A percentile compares a stretch with the other conserved stretches of the same genome.
Evolutionary conservation across 2,329 filamentous ascomycete species (phyloP).

Genomic region (Tolypocladium inflatum): DNA sequence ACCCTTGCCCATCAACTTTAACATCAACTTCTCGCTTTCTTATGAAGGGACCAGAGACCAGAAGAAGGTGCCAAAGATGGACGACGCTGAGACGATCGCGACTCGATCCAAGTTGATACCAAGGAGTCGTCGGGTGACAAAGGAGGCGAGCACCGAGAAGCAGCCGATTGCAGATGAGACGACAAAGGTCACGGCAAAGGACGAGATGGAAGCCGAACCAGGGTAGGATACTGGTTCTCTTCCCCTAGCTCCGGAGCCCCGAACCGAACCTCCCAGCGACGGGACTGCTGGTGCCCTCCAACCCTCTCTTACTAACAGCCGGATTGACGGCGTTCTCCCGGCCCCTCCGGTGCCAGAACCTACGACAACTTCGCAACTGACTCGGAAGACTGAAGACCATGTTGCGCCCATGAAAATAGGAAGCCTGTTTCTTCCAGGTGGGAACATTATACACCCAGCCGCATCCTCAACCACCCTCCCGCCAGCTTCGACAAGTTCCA

Average conservation of each 20-base stretch:
- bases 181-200: not conserved
- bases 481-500: not conserved
- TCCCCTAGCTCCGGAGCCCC: not conserved
- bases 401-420: constrained; percentile 1
- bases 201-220: not conserved
- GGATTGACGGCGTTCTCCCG: not conserved
- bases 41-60: not conserved
- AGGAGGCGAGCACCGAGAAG: not conserved
- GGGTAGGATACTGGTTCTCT: not conserved
- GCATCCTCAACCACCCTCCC: not conserved
- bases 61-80: not conserved
- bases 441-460: constrained; percentile 1
- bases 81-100: constrained; percentile 1
- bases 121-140: not conserved
- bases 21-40: not conserved
- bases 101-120: constrained; percentile 1
- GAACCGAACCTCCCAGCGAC: not conserved
- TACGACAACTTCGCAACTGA: not conserved
- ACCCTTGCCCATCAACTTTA: not conserved
- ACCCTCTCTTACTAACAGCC: not conserved
- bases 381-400: not conserved
- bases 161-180: not conserved
- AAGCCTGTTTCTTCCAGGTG: constrained; percentile 3
- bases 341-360: not conserved
- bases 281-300: not conserved